phyloP scores from a whole-genome alignment of 345 rosid genomes.

The Salix dunnii region DNA sequence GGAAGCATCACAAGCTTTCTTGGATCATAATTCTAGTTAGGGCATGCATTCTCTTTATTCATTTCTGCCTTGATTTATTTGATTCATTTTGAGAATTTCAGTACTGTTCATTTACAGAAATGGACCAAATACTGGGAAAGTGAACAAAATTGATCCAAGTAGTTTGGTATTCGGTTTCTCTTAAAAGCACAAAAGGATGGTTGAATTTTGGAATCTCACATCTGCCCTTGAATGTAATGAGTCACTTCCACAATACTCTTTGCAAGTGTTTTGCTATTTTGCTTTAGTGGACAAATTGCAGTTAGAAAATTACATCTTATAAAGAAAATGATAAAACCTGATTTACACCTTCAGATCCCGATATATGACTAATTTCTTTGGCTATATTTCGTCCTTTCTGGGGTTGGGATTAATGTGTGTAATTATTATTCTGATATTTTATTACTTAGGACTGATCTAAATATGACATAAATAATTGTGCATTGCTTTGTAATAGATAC shows the following conservation, averaged over 20 bases:
- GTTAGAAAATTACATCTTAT: not conserved
- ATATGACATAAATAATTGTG: not conserved
- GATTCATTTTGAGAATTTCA: not conserved
- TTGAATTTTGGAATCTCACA: not conserved
- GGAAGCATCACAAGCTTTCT: not conserved
- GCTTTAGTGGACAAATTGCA: not conserved
- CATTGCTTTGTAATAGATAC: not conserved
- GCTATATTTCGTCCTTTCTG: not conserved
- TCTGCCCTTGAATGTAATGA: not conserved
- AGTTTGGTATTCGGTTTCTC: not conserved
- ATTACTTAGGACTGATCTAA: not conserved
- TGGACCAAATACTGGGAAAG: not conserved
- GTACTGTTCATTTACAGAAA: not conserved
- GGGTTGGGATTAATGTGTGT: not conserved
- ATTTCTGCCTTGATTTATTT: not conserved
- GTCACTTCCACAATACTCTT: not conserved
- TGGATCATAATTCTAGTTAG: not conserved
- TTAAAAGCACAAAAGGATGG: not conserved
- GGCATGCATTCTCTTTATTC: not conserved
- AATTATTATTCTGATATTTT: not conserved
- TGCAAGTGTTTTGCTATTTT: not conserved
- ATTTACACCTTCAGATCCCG: not conserved
- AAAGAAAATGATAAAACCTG: not conserved
- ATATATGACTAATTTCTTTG: not conserved
- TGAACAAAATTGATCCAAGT: not conserved